A percentile compares a stretch with the other conserved stretches of the same genome.
Conservation (phyloP, 1,139 yeast species). For the Candida labiduridarum region DNA sequence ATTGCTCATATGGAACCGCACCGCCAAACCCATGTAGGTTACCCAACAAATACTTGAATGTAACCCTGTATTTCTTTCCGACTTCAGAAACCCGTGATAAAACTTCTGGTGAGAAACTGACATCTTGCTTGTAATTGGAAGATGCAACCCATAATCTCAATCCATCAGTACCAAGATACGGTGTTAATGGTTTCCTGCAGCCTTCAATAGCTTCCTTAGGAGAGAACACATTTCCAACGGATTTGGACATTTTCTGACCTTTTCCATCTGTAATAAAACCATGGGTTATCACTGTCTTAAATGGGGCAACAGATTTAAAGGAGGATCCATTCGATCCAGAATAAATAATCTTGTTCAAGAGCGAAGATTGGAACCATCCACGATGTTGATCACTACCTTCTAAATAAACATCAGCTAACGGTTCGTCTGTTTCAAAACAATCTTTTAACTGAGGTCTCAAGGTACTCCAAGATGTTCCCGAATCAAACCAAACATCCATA, state of each 20-base stretch:
- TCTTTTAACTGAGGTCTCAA: conserved; percentile 30
- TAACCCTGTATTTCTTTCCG: conserved; percentile 77
- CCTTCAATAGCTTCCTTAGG: conserved; percentile 75
- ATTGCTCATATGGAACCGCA: conserved; percentile 32
- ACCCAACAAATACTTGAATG: conserved; percentile 80
- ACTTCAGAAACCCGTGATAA: conserved; percentile 77
- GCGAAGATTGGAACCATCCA: conserved; percentile 97
- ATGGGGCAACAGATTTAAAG: conserved; percentile 65
- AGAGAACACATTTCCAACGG: conserved; percentile 77
- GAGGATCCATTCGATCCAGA: conserved; percentile 33
- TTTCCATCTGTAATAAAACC: conserved; percentile 89
- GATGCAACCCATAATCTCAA: conserved; percentile 90
- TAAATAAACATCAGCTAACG: conserved; percentile 74
- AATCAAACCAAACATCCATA: conserved; percentile 99
- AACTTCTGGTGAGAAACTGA: conserved; percentile 72
- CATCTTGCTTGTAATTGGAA: conserved; percentile 81
- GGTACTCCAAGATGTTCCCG: conserved; percentile 91
- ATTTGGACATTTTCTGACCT: conserved; percentile 92
- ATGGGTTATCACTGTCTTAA: conserved; percentile 77
- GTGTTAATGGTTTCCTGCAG: conserved; percentile 53
- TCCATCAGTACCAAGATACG: conserved; percentile 89
- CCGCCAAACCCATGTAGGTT: conserved; percentile 51
- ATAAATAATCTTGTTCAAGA: conserved; percentile 72
- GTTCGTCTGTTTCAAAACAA: conserved; percentile 31
- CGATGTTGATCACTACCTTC: conserved; percentile 98